Evolutionary conservation across 73 alveolate genomes (phyloP).

Genomic region (Diophrys appendiculata): DNA sequence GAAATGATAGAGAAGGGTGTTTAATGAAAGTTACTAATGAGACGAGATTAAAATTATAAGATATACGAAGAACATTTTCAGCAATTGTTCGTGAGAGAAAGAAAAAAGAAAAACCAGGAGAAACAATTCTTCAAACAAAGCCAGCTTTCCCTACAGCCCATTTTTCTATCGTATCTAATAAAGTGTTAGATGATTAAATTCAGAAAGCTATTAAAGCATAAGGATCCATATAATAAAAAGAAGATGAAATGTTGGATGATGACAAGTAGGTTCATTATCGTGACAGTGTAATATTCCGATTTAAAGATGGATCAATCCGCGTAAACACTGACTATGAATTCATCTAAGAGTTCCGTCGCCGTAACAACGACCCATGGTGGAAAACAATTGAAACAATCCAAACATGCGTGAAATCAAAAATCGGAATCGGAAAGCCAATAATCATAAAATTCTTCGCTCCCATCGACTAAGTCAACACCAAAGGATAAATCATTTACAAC

Average conservation of each 20-base stretch:
- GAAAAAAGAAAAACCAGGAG: background rate
- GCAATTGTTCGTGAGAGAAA: background rate
- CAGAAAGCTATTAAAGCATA: background rate
- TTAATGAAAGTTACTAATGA: background rate
- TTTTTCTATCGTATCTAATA: background rate
- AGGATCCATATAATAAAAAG: background rate
- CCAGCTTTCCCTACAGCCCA: background rate
- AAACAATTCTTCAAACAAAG: constrained; percentile 1
- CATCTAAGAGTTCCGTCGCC: constrained; percentile 2
- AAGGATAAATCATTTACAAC: constrained; percentile 32
- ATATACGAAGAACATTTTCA: constrained; percentile 1
- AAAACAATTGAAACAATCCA: constrained; percentile 31
- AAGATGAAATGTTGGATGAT: background rate
- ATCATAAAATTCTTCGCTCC: constrained; percentile 58
- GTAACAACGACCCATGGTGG: constrained; percentile 43
- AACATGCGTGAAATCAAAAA: constrained; percentile 39
- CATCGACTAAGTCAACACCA: constrained; percentile 36
- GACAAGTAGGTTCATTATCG: constrained; percentile 4
- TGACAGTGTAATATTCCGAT: constrained; percentile 55
- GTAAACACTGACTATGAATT: constrained; percentile 49
- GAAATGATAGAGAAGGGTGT: constrained; percentile 23
- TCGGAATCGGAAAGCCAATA: constrained; percentile 49
- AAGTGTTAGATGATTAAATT: background rate
- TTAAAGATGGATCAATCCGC: constrained; percentile 1
- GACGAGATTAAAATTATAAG: background rate